Evolutionary conservation across 2,329 filamentous ascomycete species (phyloP).

Genomic region (Fusarium caatingaense): DNA sequence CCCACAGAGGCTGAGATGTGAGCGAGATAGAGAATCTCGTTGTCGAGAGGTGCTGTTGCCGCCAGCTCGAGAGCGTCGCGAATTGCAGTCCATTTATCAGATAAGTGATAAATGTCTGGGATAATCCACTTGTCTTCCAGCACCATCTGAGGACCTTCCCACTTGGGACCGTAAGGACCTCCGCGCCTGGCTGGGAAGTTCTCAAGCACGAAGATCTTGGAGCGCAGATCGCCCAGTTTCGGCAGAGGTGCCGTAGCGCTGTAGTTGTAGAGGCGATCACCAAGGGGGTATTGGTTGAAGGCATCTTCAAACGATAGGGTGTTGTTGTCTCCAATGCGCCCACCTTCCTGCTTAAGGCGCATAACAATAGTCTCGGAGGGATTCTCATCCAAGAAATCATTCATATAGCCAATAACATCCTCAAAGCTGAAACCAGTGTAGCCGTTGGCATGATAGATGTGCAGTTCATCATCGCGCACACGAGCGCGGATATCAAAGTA

Average conservation of each 20-base stretch:
- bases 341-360: conserved; percentile 62
- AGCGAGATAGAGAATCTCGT: conserved; percentile 56
- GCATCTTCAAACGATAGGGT: conserved; percentile 58
- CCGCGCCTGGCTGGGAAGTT: conserved; percentile 54
- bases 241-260: conserved; percentile 52
- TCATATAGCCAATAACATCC: conserved; percentile 57
- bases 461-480: conserved; percentile 56
- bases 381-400: conserved; percentile 58
- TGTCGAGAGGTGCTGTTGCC: conserved; percentile 48
- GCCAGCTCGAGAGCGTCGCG: conserved; percentile 55
- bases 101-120: conserved; percentile 55
- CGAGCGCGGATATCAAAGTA: conserved; percentile 63
- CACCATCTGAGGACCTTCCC: conserved; percentile 58
- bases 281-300: conserved; percentile 56
- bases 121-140: conserved; percentile 63
- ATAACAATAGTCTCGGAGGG: conserved; percentile 61
- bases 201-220: conserved; percentile 60
- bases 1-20: conserved; percentile 62
- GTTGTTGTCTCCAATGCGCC: conserved; percentile 51
- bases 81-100: conserved; percentile 61
- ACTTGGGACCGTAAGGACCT: conserved; percentile 57
- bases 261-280: conserved; percentile 53
- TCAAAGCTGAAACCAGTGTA: conserved; percentile 59
- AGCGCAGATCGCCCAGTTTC: conserved; percentile 58
- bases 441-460: conserved; percentile 60